These are phyloP conservation scores for Mycena venus DNA, from an alignment of 768 basidiomycete genomes.

Conservation along the genomic window DNA sequence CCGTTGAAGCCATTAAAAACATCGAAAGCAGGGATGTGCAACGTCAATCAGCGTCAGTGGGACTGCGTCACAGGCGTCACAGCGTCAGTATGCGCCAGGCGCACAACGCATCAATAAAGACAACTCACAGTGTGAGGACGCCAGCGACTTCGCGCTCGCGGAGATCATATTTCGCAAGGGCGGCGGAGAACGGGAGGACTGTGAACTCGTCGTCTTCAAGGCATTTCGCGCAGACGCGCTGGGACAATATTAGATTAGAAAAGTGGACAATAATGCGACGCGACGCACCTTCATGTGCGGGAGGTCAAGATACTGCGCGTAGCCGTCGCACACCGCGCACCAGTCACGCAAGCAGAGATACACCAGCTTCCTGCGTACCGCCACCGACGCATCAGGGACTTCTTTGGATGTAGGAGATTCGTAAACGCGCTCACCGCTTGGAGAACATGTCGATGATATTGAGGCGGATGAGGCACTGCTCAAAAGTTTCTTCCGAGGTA, in stretches of 20 bases:
- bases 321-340: constrained; percentile 4
- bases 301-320: constrained; percentile 11
- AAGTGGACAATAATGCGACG: too few relatives aligned
- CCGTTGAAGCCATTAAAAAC: too few relatives aligned
- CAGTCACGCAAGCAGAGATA: constrained; percentile 1
- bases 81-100: too few relatives aligned
- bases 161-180: constrained; percentile 27
- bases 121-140: constrained; percentile 5
- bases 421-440: constrained; percentile 4
- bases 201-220: constrained; percentile 12
- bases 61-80: too few relatives aligned
- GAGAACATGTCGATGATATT: constrained; percentile 16
- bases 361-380: not conserved
- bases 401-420: not conserved
- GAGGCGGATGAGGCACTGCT: constrained; percentile 5
- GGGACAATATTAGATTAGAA: too few relatives aligned
- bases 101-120: too few relatives aligned
- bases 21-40: too few relatives aligned
- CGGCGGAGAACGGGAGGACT: not conserved
- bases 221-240: constrained; percentile 24
- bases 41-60: too few relatives aligned
- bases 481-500: not conserved
- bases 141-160: not conserved
- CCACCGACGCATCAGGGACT: not conserved
- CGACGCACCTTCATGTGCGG: constrained; percentile 14